Conservation (phyloP, 768 basidiomycete genomes). For the Scleroderma citrinum region DNA sequence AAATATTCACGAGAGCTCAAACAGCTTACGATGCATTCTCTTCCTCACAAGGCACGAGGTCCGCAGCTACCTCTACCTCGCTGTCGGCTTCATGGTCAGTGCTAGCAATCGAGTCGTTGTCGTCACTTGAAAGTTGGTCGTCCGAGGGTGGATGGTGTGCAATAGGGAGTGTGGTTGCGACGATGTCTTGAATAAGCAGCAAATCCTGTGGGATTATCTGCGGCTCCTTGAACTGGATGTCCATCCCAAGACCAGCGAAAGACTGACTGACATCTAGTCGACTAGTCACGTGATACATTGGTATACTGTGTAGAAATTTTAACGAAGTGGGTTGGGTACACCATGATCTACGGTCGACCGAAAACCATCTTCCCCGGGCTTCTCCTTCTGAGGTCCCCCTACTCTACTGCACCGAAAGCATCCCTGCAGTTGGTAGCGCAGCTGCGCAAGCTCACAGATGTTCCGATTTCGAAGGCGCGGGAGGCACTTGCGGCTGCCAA, state of each 20-base stretch:
- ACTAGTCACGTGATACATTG: conserved; percentile 18
- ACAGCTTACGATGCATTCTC: conserved; percentile 24
- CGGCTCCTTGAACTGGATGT: conserved; percentile 51
- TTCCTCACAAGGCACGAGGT: conserved; percentile 41
- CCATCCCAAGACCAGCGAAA: conserved; percentile 11
- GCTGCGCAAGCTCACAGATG: conserved; percentile 73
- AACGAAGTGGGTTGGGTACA: not conserved
- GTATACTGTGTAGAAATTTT: not conserved
- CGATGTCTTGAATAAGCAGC: conserved; percentile 61
- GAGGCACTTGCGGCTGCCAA: conserved; percentile 75
- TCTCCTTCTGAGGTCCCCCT: conserved; percentile 20
- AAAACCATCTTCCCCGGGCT: not conserved
- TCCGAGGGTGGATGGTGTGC: not conserved
- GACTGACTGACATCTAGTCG: too few species aligned
- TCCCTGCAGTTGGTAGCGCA: conserved; percentile 77
- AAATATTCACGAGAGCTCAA: not conserved
- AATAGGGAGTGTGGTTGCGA: conserved; percentile 34
- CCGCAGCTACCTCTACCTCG: conserved; percentile 71
- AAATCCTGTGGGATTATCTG: conserved; percentile 65
- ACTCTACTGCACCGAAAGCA: conserved; percentile 55
- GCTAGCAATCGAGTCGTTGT: conserved; percentile 49
- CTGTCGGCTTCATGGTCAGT: conserved; percentile 51
- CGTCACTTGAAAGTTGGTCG: conserved; percentile 20
- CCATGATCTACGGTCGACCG: conserved; percentile 12
- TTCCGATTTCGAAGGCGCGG: conserved; percentile 82